Evolutionary conservation across 1,284 basidiomycete genomes (phyloP), one percentile per base, ranked within the genome.

Genomic region (Irpex rosettiformis): DNA sequence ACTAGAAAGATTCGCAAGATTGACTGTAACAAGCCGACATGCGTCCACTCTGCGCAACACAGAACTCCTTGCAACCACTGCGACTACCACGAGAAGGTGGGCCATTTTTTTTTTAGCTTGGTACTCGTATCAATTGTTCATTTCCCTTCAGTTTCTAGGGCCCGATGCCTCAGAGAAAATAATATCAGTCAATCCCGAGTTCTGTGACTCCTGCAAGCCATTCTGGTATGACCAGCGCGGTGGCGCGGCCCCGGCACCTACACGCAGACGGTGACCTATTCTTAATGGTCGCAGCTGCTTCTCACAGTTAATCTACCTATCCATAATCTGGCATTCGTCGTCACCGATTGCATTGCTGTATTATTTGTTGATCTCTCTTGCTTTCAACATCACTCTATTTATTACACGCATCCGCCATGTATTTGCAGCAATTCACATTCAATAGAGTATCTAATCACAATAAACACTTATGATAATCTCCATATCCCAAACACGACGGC

Each of bases 91-190:
- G 72, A 73, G 66, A 73, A 53, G 57, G 57, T 49, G 57, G 42
- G 33, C 58, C 51, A 11, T 21, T 27, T 43, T 25, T 40, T n/a
- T 8, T 6, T 37, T 18, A n/a, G n/a, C 43, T 29, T 52, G n/a
- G 53, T 18, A 45, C 37, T 16, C 13, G 7, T 2, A 33, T 40
- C 57, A 7, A 11, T 21, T 18, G 54, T 25, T 6, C 27, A 8
- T 6, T 27, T 28, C 28, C 24, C 6, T 52, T 27, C 68, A 91
- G 88, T 89, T 84, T 68, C 78, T 80, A 64, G 88, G 87, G 22
- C 88, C 89, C 3, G 88, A 91, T 64, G 72, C 72, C 28, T 79
- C 76, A 54, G 88, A 91, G 69, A 83, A 75, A 1, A 76, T 88
- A 59, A 82, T 80, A 0, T 66, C 72, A 24, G 71, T 73, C 51